Evolutionary conservation across 176 grass and related monocot genomes (phyloP), one percentile per base, ranked within the genome.

Genomic region (Juncus inflexus): DNA sequence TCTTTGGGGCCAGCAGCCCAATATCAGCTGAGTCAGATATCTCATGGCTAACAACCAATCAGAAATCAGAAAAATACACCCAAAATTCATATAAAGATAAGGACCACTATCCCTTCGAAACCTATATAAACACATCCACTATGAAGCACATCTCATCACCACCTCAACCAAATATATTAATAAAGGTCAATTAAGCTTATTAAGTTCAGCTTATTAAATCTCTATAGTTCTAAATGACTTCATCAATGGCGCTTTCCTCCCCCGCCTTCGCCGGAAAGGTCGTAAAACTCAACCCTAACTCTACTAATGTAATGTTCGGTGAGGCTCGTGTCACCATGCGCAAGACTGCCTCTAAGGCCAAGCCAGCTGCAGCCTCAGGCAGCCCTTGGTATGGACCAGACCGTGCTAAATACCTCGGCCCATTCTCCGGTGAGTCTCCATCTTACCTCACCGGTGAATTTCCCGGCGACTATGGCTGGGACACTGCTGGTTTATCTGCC

Each of bases 261-360:
- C 78, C 77, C 3, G 65, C 69, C 2, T 45, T 84, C 4, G 63
- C 55, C 40, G 42, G 73, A 12, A 77, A 60, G 37, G 15, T 63
- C 54, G n/a, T 2, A 4, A 52, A 67, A 52, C 66, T 76, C 80
- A 76, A 52, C 76, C n/a, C 56, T 15, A 42, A 13, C 6, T 57
- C 70, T 9, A 7, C 42, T 40, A 9, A 63, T 9, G 50, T 72
- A 3, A 68, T 89, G 40, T 65, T 81, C 58, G 86, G 81, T 38
- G 74, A 89, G 77, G 67, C 63, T 35, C 81, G 77, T 56, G 65
- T 84, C 67, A 89, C 81, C 4, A 89, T 89, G 86, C 68, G 81
- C 53, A 81, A 89, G 81, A 72, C 43, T 47, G 43, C 43, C 43
- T 1, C 9, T 14, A 74, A 64, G 57, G 42, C 80, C n/a, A 77